Evolutionary conservation across 352 stramenopile species (phyloP).

Genomic region (Phytophthora europaea): DNA sequence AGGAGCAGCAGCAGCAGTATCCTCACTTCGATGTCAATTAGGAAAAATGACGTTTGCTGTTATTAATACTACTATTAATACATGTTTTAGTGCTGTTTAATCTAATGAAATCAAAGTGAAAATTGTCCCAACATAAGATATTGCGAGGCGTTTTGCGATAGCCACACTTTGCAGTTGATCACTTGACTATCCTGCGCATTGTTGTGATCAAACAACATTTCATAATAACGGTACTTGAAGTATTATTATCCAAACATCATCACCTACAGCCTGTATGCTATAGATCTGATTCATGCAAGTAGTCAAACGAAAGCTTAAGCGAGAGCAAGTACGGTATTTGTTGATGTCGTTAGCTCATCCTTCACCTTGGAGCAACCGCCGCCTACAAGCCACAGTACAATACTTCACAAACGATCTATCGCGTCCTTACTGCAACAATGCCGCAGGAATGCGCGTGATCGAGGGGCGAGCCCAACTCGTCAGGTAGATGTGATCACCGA

Average conservation of each 20-base stretch:
- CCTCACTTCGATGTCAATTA: neutral
- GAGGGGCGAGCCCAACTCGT: conserved; percentile 53
- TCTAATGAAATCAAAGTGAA: neutral
- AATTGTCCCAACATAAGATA: neutral
- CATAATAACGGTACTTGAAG: no score
- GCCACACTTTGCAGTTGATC: no score
- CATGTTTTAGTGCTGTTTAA: neutral
- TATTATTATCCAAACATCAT: neutral
- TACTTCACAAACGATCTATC: neutral
- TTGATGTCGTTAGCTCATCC: neutral
- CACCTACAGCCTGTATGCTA: neutral
- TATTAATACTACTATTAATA: no score
- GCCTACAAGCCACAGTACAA: neutral
- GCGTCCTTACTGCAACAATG: conserved; percentile 36
- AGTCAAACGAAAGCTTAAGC: neutral
- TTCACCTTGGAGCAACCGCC: neutral
- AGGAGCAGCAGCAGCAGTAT: neutral
- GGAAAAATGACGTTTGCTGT: neutral
- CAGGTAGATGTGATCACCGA: conserved; percentile 68
- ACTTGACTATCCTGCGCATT: neutral
- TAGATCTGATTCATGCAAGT: no score
- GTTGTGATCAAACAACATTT: neutral
- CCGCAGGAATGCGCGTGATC: conserved; percentile 59
- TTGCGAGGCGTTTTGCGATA: neutral
- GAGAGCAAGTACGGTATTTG: neutral